Conservation (phyloP, 2,329 filamentous ascomycete genomes). For the Epicoccum sorghinum region DNA sequence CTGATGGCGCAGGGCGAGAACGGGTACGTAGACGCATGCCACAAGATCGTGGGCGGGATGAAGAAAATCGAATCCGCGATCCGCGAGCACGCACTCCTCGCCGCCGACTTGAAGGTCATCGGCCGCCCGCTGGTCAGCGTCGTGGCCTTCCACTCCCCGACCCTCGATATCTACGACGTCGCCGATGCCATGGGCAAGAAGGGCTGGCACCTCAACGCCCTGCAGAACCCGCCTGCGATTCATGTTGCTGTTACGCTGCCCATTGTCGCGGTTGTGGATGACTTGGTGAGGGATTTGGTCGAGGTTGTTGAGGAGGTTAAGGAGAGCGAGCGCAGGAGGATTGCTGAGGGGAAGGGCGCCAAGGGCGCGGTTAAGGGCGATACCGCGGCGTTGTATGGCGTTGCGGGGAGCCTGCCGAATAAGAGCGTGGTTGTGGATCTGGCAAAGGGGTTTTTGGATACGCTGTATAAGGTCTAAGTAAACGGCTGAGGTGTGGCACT, state of each 20-base stretch:
- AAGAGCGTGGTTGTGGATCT: slow-evolving; percentile 93
- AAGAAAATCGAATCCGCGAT: slow-evolving; percentile 82
- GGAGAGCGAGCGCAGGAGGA: slow-evolving; percentile 77
- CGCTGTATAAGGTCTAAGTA: slow-evolving; percentile 79
- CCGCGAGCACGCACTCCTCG: slow-evolving; percentile 69
- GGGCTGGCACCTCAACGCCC: slow-evolving; percentile 95
- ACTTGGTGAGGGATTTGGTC: slow-evolving; percentile 72
- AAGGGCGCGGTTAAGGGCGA: slow-evolving; percentile 70
- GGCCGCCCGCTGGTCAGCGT: slow-evolving; percentile 89
- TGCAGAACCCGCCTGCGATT: slow-evolving; percentile 89
- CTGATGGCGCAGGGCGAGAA: slow-evolving; percentile 86
- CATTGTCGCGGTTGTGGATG: slow-evolving; percentile 79
- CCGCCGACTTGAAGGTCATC: slow-evolving; percentile 76
- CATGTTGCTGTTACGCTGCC: slow-evolving; percentile 94
- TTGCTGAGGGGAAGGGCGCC: slow-evolving; percentile 70
- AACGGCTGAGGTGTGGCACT: no score
- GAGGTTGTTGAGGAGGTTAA: slow-evolving; percentile 71
- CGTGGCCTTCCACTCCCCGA: slow-evolving; percentile 82
- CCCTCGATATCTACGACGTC: slow-evolving; percentile 92
- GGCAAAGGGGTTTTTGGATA: slow-evolving; percentile 88
- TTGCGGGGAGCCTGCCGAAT: slow-evolving; percentile 92
- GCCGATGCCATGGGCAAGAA: slow-evolving; percentile 83
- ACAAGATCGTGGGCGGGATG: slow-evolving; percentile 83
- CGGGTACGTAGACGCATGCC: slow-evolving; percentile 86
- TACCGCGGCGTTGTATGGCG: slow-evolving; percentile 88